Evolutionary conservation across 306 rosid species (phyloP), one percentile per base, ranked within the genome.

Genomic region (Gastrolobium bilobum): DNA sequence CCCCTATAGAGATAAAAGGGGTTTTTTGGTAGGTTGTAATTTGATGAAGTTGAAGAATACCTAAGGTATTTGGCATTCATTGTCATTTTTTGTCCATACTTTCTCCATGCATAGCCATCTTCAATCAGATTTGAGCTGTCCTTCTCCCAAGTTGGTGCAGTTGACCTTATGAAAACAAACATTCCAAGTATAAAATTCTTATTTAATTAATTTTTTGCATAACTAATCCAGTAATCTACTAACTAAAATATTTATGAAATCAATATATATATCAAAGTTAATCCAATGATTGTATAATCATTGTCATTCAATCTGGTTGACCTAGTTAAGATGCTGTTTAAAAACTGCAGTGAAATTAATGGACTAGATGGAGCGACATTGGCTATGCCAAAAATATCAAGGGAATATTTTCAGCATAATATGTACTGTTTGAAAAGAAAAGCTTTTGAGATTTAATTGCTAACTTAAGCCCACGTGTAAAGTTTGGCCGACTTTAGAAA

Each of bases 31-130:
- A 20, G 3, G 47, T 37, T 48, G 10, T 40, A 43, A 42, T 67
- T 68, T 4, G 60, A 20, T 68, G 54, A 51, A 68, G 37, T 29
- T 39, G 37, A 68, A 42, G 43, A 8, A 20, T 71, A 86, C 90
- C 88, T 86, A 6, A 82, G 83, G 63, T 74, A 66, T 38, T 58
- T 71, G 26, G 77, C 30, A 62, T 78, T 78, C 2, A 13, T 68
- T 68, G 81, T 88, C 1, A 2, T n/a, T 62, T 90, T 90, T 57
- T 90, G 91, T 40, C 94, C 94, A 9, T 90, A 87, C 40, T 87
- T 87, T 67, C 91, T 86, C 94, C 93, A 90, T 10, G 57, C 84
- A 81, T 85, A 80, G 30, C 91, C 91, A 56, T 89, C 93, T 37
- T 85, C 83, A 9, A 66, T 35, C 63, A 51, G 73, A 53, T 53